Percentiles rank a stretch among this genome's conserved stretches.
Evolutionary conservation across 202 grass and related monocot species (phyloP).

Genomic region (Setaria viridis): DNA sequence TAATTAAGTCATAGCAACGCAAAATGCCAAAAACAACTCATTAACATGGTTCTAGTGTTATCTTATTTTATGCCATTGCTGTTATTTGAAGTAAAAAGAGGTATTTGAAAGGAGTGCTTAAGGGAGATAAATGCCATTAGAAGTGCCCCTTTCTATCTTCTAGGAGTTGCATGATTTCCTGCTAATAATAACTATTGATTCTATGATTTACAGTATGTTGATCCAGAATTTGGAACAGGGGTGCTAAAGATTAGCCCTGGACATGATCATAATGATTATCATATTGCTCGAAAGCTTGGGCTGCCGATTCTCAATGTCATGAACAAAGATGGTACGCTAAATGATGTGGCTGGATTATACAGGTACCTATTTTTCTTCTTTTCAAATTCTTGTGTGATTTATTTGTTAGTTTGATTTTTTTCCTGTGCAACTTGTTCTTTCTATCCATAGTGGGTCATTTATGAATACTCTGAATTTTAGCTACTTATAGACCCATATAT

Average conservation of each 20-base stretch:
- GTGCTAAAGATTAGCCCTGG: constrained; percentile 98
- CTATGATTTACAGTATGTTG: constrained; percentile 78
- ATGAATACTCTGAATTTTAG: background rate
- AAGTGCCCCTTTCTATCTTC: constrained; percentile 10
- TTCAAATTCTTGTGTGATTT: constrained; percentile 8
- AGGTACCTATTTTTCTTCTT: constrained; percentile 60
- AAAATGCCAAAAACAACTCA: constrained; percentile 19
- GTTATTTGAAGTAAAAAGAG: constrained; percentile 11
- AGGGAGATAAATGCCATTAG: background rate
- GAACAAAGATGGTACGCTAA: constrained; percentile 99
- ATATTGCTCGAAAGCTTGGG: constrained; percentile 98
- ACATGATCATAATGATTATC: constrained; percentile 99
- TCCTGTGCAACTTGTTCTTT: background rate
- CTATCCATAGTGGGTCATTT: background rate
- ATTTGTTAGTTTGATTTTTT: constrained; percentile 21
- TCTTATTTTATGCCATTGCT: constrained; percentile 5
- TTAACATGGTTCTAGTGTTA: background rate
- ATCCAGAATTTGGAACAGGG: constrained; percentile 99
- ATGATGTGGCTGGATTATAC: constrained; percentile 95
- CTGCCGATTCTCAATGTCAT: constrained; percentile 96
- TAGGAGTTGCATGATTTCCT: constrained; percentile 19
- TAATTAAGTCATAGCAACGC: constrained; percentile 37
- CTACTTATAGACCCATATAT: constrained; percentile 33
- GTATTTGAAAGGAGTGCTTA: constrained; percentile 32
- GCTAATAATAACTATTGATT: constrained; percentile 41